phyloP scores from a whole-genome alignment of 495 filamentous ascomycete genomes.

The Lophiotrema nucula region DNA sequence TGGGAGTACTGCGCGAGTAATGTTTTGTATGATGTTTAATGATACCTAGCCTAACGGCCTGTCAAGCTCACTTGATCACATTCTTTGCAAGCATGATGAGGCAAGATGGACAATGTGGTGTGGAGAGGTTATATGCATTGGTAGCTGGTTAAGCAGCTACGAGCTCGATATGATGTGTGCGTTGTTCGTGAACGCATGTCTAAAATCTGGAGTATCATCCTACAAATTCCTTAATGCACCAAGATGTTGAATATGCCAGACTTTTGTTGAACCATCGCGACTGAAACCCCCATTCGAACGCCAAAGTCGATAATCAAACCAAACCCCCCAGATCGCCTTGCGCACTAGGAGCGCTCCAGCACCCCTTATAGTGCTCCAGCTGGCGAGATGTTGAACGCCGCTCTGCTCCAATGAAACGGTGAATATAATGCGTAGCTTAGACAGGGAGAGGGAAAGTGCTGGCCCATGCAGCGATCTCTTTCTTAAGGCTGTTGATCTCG shows the following conservation, averaged over 20 bases:
- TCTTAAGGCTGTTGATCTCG: conserved; percentile 77
- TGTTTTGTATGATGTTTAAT: too few species aligned
- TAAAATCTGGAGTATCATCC: neutral
- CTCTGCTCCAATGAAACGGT: conserved; percentile 1
- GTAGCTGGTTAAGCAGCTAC: neutral
- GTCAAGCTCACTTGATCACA: too few species aligned
- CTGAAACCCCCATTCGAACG: neutral
- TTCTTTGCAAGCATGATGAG: too few species aligned
- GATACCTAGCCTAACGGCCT: too few species aligned
- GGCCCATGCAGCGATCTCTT: conserved; percentile 89
- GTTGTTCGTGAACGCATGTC: neutral
- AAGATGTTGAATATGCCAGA: conserved; percentile 28
- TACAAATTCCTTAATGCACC: neutral
- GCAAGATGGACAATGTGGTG: too few species aligned
- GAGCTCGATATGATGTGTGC: neutral
- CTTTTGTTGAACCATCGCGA: conserved; percentile 26
- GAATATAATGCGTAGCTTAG: conserved; percentile 26
- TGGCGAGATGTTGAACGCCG: conserved; percentile 17
- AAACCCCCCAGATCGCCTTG: neutral
- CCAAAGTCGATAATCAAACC: neutral
- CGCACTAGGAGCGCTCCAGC: too few species aligned
- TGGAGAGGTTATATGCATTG: neutral
- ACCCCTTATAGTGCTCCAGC: too few species aligned
- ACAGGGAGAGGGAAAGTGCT: conserved; percentile 90
- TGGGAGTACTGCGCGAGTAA: too few species aligned